A percentile compares a stretch with the other conserved stretches of the same genome.
Evolutionary conservation across 257 asterid species (phyloP).

Genomic region (Mitragyna speciosa): DNA sequence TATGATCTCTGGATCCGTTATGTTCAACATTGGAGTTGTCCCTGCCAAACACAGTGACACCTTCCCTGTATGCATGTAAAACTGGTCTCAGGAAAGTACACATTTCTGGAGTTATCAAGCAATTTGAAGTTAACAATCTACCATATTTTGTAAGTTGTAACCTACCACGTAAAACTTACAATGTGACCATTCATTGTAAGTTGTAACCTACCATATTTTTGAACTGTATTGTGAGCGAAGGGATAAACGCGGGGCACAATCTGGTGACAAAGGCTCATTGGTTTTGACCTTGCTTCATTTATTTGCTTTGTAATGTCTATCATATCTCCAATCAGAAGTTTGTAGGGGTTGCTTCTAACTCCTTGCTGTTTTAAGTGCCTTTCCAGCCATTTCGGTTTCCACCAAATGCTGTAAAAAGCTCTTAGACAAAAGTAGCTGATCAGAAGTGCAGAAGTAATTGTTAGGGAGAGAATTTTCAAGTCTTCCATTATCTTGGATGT

Average conservation of each 20-base stretch:
- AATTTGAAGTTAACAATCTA: neutral
- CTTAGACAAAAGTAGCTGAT: conserved; percentile 26
- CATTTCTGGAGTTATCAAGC: neutral
- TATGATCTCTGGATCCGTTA: conserved; percentile 47
- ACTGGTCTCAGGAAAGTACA: neutral
- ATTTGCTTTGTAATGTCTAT: conserved; percentile 36
- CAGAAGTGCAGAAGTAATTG: conserved; percentile 18
- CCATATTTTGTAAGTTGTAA: no score
- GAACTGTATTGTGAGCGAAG: conserved; percentile 35
- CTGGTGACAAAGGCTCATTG: conserved; percentile 46
- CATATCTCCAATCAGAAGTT: conserved; percentile 42
- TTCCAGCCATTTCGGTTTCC: conserved; percentile 49
- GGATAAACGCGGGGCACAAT: conserved; percentile 50
- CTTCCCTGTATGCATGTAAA: conserved; percentile 33
- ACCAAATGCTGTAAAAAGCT: conserved; percentile 33
- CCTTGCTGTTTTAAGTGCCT: conserved; percentile 43
- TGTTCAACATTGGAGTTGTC: conserved; percentile 41
- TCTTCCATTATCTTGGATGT: conserved; percentile 22
- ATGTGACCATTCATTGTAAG: neutral
- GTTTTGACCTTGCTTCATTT: conserved; percentile 52
- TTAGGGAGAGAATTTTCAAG: conserved; percentile 22
- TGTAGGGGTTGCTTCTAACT: conserved; percentile 45
- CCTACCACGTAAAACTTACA: no score
- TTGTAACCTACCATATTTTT: conserved; percentile 39
- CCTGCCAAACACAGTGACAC: conserved; percentile 46